phyloP scores from a whole-genome alignment of 148 eudicot species.

The Cornus controversa region DNA sequence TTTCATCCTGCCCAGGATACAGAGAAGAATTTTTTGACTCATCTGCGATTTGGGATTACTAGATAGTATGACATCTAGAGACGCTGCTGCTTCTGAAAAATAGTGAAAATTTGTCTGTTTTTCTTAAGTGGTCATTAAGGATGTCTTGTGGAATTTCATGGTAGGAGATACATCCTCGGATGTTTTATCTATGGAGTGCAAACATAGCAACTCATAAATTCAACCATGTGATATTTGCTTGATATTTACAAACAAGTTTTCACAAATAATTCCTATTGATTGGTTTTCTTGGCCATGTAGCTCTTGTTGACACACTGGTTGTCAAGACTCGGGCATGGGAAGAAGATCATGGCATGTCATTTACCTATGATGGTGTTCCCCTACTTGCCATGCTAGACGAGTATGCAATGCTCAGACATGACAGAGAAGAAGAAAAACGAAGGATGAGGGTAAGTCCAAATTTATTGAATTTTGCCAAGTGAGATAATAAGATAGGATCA shows the following conservation, averaged over 20 bases:
- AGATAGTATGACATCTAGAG: background rate
- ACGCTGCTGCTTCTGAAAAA: too few species aligned
- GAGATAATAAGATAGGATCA: background rate
- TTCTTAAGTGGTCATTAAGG: too few species aligned
- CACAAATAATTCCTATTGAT: background rate
- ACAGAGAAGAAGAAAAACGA: conserved; percentile 95
- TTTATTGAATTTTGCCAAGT: background rate
- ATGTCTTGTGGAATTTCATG: too few species aligned
- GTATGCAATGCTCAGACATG: conserved; percentile 92
- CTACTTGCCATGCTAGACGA: conserved; percentile 97
- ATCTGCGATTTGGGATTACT: background rate
- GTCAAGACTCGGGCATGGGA: conserved; percentile 95
- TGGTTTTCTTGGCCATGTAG: conserved; percentile 36
- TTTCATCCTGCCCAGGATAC: background rate
- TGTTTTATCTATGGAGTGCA: too few species aligned
- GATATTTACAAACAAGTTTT: background rate
- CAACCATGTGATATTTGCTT: background rate
- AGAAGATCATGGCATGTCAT: conserved; percentile 68
- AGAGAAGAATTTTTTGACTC: too few species aligned
- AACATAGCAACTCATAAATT: background rate
- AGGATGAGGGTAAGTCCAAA: conserved; percentile 69
- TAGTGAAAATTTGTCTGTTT: too few species aligned
- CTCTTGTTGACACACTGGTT: conserved; percentile 87
- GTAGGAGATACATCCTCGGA: too few species aligned
- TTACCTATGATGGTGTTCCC: conserved; percentile 95